Base-by-base conservation (phyloP, 164 flowering plant genomes). In the Sedum album region DNA sequence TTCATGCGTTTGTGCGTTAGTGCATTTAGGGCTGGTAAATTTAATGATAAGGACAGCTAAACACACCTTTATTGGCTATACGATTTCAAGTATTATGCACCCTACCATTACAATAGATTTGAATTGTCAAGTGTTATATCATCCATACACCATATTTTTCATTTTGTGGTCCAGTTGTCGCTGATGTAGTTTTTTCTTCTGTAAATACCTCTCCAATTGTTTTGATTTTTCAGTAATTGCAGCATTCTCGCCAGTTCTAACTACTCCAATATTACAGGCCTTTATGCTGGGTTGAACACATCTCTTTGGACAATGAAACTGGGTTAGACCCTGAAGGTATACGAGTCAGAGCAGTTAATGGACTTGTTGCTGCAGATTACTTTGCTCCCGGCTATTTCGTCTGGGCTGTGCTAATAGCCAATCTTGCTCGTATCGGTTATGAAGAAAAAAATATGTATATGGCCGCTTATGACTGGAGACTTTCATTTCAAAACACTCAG, bases 391-490 rank as follows among this genome's bases (percentile, higher is more conserved):
- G 93, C 41, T 88, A 88, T 72, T 88, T 88, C 71, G 93, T 88
- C 0, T 88, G 93, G 93, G 93, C 93, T 35, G 90, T 88, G 73
- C 68, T 88, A 74, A 88, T 86, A 64, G 88, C 89, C 51, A 88
- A 88, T 75, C 75, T 88, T 77, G 93, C 93, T 39, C 81, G 82
- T 17, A 81, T 88, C 67, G 93, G 93, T 20, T 88, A 88, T 74
- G 93, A 88, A 71, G 93, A 88, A 83, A 88, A 88, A 74, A 82
- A 77, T 33, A 88, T 88, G 93, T 86, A 88, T 60, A 88, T 88
- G 93, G 93, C 93, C 76, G 74, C 93, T 36, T 88, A 88, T 76
- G 90, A 88, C 73, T 88, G 93, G 93, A 84, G 90, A 73, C 73
- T 88, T 13, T 79, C 90, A 63, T 88, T 86, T 75, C 90, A 88